Percentiles rank a stretch among this genome's conserved stretches.
These are phyloP conservation scores for Bretziella fagacearum DNA, from an alignment of 2,329 filamentous ascomycete species.

Conservation along the genomic window DNA sequence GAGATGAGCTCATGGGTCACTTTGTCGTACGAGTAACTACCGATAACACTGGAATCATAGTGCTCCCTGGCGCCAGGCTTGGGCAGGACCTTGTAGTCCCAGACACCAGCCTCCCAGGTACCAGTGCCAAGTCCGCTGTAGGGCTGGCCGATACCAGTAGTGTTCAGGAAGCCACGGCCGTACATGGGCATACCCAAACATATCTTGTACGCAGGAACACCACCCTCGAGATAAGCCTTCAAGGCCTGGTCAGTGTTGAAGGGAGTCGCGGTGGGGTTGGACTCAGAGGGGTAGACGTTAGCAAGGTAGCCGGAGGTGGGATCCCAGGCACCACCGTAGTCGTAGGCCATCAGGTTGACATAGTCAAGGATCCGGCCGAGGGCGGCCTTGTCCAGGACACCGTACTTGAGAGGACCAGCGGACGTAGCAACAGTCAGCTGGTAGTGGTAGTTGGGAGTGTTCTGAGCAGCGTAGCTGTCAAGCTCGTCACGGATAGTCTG, in stretches of 20 bases:
- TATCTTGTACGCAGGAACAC: conserved; percentile 48
- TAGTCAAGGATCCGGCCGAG: conserved; percentile 35
- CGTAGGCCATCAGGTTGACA: conserved; percentile 55
- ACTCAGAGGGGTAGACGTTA: conserved; percentile 44
- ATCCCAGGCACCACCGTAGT: conserved; percentile 56
- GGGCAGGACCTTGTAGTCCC: conserved; percentile 68
- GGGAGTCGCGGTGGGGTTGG: conserved; percentile 43
- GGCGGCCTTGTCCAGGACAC: conserved; percentile 27
- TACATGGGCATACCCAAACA: conserved; percentile 69
- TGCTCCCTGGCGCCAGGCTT: conserved; percentile 38
- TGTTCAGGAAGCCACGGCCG: conserved; percentile 46
- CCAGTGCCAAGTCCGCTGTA: conserved; percentile 50
- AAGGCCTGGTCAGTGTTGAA: conserved; percentile 53
- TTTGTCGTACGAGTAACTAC: conserved; percentile 55
- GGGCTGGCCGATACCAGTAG: conserved; percentile 46
- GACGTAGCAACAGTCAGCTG: conserved; percentile 36
- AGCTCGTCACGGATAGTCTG: conserved; percentile 29
- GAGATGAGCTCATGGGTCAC: conserved; percentile 45
- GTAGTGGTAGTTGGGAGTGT: conserved; percentile 33
- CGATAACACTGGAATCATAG: conserved; percentile 40
- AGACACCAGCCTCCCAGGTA: conserved; percentile 57
- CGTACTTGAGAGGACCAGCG: conserved; percentile 32
- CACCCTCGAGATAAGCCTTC: conserved; percentile 45
- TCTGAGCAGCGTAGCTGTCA: conserved; percentile 29
- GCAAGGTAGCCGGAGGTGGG: conserved; percentile 47